These are phyloP conservation scores for Didymella sp. DNA, from an alignment of 2,329 filamentous ascomycete genomes.

Conservation along the genomic window DNA sequence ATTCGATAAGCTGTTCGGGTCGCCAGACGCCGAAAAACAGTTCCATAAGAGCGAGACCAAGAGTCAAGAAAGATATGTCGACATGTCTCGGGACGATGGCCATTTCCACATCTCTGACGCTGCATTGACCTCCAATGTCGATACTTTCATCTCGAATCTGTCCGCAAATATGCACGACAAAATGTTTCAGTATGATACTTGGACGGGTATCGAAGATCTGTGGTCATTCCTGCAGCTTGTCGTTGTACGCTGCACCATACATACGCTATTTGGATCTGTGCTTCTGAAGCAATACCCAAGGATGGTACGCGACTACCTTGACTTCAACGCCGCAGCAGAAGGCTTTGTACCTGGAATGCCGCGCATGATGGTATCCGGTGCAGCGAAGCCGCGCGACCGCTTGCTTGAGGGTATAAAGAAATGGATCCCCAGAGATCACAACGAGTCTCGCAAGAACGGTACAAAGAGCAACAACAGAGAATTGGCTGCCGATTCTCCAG, in stretches of 20 bases:
- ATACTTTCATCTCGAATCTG: slow-evolving; percentile 32
- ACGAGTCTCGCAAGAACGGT: slow-evolving; percentile 26
- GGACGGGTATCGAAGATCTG: slow-evolving; percentile 43
- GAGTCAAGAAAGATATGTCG: neutral
- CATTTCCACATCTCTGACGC: slow-evolving; percentile 24
- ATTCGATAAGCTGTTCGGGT: slow-evolving; percentile 27
- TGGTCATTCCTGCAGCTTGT: slow-evolving; percentile 42
- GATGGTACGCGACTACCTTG: slow-evolving; percentile 37
- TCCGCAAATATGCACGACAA: slow-evolving; percentile 37
- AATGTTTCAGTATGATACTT: slow-evolving; percentile 38
- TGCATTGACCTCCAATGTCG: slow-evolving; percentile 13
- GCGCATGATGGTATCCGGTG: slow-evolving; percentile 22
- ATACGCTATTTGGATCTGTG: slow-evolving; percentile 34
- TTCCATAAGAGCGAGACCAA: slow-evolving; percentile 8
- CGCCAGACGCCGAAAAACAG: slow-evolving; percentile 13
- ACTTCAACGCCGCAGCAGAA: slow-evolving; percentile 32
- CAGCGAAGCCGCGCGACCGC: slow-evolving; percentile 28
- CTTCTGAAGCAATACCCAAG: slow-evolving; percentile 37
- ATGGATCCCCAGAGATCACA: slow-evolving; percentile 31
- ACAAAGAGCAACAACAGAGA: neutral
- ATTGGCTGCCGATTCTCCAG: slow-evolving; percentile 17
- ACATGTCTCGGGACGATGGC: neutral
- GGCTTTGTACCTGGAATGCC: slow-evolving; percentile 29
- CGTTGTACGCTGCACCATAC: slow-evolving; percentile 33
- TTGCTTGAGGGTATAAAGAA: slow-evolving; percentile 30